phyloP scores from a whole-genome alignment of 345 rosid species.

The Heritiera littoralis region DNA sequence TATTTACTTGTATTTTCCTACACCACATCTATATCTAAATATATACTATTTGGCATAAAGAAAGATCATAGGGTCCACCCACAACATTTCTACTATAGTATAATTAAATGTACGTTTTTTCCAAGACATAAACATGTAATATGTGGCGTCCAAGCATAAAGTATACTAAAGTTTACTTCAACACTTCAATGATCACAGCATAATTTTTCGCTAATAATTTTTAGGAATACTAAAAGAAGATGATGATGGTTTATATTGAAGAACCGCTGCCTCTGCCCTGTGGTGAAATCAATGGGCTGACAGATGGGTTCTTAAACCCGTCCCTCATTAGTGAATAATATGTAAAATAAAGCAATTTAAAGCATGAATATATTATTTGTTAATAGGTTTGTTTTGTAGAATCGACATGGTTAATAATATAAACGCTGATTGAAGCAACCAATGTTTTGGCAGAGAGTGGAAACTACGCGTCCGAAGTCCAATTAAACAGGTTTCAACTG shows the following conservation, averaged over 20 bases:
- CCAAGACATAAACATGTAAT: not conserved
- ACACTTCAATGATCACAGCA: no score
- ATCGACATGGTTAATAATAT: not conserved
- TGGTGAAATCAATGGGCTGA: no score
- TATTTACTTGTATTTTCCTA: not conserved
- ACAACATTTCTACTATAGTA: not conserved
- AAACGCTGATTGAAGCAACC: constrained; percentile 15
- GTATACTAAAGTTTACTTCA: not conserved
- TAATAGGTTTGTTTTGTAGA: not conserved
- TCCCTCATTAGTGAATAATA: no score
- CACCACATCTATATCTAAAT: not conserved
- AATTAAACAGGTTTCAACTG: not conserved
- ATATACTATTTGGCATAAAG: no score
- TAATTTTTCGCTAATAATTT: no score
- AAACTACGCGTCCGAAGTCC: not conserved
- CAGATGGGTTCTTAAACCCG: no score
- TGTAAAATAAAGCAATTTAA: not conserved
- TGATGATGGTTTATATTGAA: no score
- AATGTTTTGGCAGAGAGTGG: not conserved
- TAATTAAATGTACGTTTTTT: not conserved
- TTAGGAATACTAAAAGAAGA: no score
- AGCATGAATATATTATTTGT: not conserved
- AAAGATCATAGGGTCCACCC: not conserved
- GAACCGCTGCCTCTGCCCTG: no score
- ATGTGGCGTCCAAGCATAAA: constrained; percentile 6